Percentiles rank a stretch among this genome's conserved stretches.
Conservation (phyloP, 1,284 basidiomycete species). For the Microstroma glucosiphilum region DNA sequence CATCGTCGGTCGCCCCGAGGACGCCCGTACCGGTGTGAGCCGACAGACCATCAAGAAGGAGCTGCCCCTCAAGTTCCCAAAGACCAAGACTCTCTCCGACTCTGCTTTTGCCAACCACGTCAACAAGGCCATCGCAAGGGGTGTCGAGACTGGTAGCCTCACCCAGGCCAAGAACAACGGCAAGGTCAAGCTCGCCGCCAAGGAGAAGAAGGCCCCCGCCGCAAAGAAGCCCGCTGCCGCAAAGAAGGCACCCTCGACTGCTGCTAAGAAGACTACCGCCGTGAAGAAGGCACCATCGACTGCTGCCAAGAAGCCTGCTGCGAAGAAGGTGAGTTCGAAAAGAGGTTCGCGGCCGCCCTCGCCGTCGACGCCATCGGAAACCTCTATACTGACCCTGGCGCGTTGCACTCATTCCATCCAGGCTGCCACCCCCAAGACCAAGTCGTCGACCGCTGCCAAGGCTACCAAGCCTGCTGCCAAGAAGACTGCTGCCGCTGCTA, state of each 20-base stretch:
- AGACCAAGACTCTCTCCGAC: constrained; percentile 28
- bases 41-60: constrained; percentile 88
- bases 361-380: neutral
- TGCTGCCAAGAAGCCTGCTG: constrained; percentile 18
- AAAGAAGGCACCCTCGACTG: constrained; percentile 22
- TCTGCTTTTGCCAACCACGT: constrained; percentile 73
- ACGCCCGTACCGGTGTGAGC: constrained; percentile 76
- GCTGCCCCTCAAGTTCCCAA: constrained; percentile 46
- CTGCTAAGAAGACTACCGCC: constrained; percentile 22
- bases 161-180: constrained; percentile 78
- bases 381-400: neutral
- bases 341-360: neutral
- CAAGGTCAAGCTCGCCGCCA: constrained; percentile 70
- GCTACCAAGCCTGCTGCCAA: constrained; percentile 42
- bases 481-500: constrained; percentile 20
- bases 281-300: constrained; percentile 28
- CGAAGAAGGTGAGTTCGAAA: constrained; percentile 32
- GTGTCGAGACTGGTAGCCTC: constrained; percentile 73
- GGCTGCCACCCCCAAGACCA: constrained; percentile 19
- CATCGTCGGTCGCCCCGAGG: constrained; percentile 67
- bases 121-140: constrained; percentile 70
- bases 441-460: constrained; percentile 35
- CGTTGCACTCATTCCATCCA: neutral
- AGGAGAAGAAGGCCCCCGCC: constrained; percentile 36
- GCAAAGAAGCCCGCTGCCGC: constrained; percentile 33